Conservation (phyloP, 2,329 filamentous ascomycete genomes). For the Fusarium algeriense region DNA sequence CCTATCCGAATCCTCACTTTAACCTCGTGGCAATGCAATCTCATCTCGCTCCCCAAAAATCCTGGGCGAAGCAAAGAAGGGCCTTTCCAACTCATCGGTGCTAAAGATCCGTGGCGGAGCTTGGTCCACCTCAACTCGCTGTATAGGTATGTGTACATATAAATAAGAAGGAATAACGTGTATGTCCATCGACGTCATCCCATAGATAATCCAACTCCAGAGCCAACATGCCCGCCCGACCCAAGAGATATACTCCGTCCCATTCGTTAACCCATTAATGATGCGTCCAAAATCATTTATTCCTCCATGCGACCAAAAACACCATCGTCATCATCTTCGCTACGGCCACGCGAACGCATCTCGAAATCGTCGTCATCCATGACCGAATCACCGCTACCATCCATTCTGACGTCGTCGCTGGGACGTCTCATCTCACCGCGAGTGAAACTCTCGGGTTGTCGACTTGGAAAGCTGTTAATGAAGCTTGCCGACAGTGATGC, state of each 20-base stretch:
- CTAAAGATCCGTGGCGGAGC: slow-evolving; percentile 74
- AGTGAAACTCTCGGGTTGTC: slow-evolving; percentile 74
- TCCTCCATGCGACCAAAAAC: slow-evolving; percentile 98
- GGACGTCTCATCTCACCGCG: slow-evolving; percentile 65
- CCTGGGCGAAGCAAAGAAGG: slow-evolving; percentile 48
- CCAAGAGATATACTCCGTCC: slow-evolving; percentile 47
- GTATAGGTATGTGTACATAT: slow-evolving; percentile 57
- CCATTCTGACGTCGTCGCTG: slow-evolving; percentile 74
- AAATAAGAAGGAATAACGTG: slow-evolving; percentile 58
- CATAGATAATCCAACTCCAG: slow-evolving; percentile 50
- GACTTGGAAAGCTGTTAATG: slow-evolving; percentile 71
- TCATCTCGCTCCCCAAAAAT: slow-evolving; percentile 46
- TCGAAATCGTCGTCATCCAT: slow-evolving; percentile 77
- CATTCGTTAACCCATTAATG: slow-evolving; percentile 44
- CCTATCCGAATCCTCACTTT: slow-evolving; percentile 73
- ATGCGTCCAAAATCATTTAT: slow-evolving; percentile 65
- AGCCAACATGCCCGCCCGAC: slow-evolving; percentile 48
- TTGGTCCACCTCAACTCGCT: slow-evolving; percentile 64
- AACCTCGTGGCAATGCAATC: slow-evolving; percentile 73
- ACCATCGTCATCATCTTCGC: slow-evolving; percentile 92
- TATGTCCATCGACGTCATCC: slow-evolving; percentile 52
- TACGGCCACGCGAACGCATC: slow-evolving; percentile 70
- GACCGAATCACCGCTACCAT: slow-evolving; percentile 73
- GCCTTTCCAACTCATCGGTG: slow-evolving; percentile 74
- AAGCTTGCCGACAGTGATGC: slow-evolving; percentile 70